These are phyloP conservation scores for Malbranchea cinnamomea DNA, from an alignment of 2,329 filamentous ascomycete species.

Conservation along the genomic window DNA sequence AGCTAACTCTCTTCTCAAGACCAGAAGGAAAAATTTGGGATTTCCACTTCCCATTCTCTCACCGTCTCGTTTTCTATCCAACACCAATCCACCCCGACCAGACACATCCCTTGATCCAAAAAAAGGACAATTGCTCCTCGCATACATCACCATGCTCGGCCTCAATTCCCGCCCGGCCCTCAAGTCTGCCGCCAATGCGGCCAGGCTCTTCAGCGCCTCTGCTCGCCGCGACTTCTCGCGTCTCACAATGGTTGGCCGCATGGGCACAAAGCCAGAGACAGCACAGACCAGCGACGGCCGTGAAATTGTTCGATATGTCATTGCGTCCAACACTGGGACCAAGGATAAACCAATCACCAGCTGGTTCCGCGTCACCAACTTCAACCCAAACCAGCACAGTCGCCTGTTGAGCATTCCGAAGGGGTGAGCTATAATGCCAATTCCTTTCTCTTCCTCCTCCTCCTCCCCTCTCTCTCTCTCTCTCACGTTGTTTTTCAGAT, in stretches of 20 bases:
- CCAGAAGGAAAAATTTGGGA: too few species aligned
- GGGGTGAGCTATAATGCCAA: conserved; percentile 47
- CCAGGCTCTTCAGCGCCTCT: conserved; percentile 59
- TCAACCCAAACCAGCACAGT: conserved; percentile 52
- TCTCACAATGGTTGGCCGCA: conserved; percentile 75
- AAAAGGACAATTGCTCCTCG: too few species aligned
- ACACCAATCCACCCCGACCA: too few species aligned
- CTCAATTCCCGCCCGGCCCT: conserved; percentile 39
- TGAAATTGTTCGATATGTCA: conserved; percentile 61
- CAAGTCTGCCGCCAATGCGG: too few species aligned
- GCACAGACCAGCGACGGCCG: conserved; percentile 52
- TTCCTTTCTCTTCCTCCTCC: conserved; percentile 3
- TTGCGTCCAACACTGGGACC: conserved; percentile 54
- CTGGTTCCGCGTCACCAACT: conserved; percentile 72
- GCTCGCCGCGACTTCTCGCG: conserved; percentile 50
- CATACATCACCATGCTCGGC: conserved; percentile 22
- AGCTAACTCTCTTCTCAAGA: too few species aligned
- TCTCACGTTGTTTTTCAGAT: too few species aligned
- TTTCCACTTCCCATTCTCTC: too few species aligned
- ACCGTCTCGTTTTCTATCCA: too few species aligned
- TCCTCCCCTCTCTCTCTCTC: conserved; percentile 1
- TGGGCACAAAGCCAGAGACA: conserved; percentile 66
- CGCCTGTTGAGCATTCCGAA: conserved; percentile 61
- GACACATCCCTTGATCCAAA: too few species aligned
- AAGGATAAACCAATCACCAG: conserved; percentile 60